Conservation (phyloP, 1,284 basidiomycete genomes). For the Cryptococcus depauperatus region DNA sequence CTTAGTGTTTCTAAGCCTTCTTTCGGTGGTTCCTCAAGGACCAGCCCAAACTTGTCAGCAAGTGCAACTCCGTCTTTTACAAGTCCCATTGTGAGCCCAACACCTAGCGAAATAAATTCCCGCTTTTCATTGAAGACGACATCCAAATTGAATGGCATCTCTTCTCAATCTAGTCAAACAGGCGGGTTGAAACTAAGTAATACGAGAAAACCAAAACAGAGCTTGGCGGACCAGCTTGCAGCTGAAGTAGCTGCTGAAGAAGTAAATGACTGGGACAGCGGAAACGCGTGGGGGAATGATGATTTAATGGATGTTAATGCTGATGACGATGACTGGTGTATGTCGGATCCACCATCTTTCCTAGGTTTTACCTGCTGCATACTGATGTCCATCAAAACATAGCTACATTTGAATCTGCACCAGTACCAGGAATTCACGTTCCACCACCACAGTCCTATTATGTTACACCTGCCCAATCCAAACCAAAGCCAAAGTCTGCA, state of each 20-base stretch:
- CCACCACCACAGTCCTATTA: conserved; percentile 35
- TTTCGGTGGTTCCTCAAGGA: neutral
- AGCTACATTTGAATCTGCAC: conserved; percentile 78
- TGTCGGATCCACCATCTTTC: conserved; percentile 19
- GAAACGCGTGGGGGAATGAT: conserved; percentile 57
- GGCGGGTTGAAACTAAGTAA: conserved; percentile 61
- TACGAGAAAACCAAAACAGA: conserved; percentile 20
- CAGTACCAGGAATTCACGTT: conserved; percentile 31
- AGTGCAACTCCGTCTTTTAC: neutral
- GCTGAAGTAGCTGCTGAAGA: conserved; percentile 46
- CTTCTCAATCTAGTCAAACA: neutral
- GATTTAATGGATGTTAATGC: conserved; percentile 87
- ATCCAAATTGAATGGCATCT: conserved; percentile 1
- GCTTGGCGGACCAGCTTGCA: conserved; percentile 54
- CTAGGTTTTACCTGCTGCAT: neutral
- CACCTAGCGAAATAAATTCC: no score
- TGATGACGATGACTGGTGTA: conserved; percentile 87
- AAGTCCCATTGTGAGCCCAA: no score
- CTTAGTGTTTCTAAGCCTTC: conserved; percentile 6
- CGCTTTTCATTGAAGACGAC: no score
- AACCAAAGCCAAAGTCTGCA: conserved; percentile 18
- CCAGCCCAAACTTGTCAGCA: conserved; percentile 4
- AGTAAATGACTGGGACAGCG: conserved; percentile 45
- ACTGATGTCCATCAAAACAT: conserved; percentile 1
- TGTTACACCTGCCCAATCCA: conserved; percentile 15